A percentile compares a stretch with the other conserved stretches of the same genome.
Conservation (phyloP, 2,329 filamentous ascomycete species). For the Ascochyta clinopodiicola region DNA sequence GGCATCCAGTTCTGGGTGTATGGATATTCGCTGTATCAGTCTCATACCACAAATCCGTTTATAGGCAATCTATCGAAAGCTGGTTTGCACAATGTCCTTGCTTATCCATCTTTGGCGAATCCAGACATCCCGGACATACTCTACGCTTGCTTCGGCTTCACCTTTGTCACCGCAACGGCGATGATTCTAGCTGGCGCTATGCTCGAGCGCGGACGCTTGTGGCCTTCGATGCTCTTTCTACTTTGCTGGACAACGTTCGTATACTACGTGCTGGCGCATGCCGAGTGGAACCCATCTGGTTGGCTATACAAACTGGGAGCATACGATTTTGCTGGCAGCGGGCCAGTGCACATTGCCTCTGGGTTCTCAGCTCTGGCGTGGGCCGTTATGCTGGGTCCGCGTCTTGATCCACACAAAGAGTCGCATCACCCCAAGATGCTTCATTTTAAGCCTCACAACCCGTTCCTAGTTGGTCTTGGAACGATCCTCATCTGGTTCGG, state of each 20-base stretch:
- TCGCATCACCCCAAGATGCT: slow-evolving; percentile 53
- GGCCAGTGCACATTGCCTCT: slow-evolving; percentile 76
- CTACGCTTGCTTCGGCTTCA: slow-evolving; percentile 45
- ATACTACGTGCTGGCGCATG: slow-evolving; percentile 67
- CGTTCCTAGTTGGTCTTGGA: slow-evolving; percentile 75
- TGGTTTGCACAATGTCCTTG: slow-evolving; percentile 39
- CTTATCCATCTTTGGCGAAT: slow-evolving; percentile 41
- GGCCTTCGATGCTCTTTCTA: slow-evolving; percentile 42
- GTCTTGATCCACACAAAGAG: slow-evolving; percentile 65
- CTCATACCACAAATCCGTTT: slow-evolving; percentile 37
- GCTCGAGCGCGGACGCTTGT: slow-evolving; percentile 41
- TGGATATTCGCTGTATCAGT: slow-evolving; percentile 54
- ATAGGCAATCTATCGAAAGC: slow-evolving; percentile 42
- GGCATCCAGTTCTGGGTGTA: slow-evolving; percentile 59
- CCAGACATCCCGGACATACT: slow-evolving; percentile 43
- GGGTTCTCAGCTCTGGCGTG: slow-evolving; percentile 76
- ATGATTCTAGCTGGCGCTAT: slow-evolving; percentile 46
- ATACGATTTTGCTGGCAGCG: slow-evolving; percentile 77
- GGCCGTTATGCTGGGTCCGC: slow-evolving; percentile 75
- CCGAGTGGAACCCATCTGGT: slow-evolving; percentile 77
- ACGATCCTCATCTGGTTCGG: slow-evolving; percentile 63
- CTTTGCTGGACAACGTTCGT: slow-evolving; percentile 47
- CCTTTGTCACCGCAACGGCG: slow-evolving; percentile 42
- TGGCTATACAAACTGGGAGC: slow-evolving; percentile 74
- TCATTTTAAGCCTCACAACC: slow-evolving; percentile 74